phyloP scores from a whole-genome alignment of 768 basidiomycete genomes.

The Psilocybe sp. region DNA sequence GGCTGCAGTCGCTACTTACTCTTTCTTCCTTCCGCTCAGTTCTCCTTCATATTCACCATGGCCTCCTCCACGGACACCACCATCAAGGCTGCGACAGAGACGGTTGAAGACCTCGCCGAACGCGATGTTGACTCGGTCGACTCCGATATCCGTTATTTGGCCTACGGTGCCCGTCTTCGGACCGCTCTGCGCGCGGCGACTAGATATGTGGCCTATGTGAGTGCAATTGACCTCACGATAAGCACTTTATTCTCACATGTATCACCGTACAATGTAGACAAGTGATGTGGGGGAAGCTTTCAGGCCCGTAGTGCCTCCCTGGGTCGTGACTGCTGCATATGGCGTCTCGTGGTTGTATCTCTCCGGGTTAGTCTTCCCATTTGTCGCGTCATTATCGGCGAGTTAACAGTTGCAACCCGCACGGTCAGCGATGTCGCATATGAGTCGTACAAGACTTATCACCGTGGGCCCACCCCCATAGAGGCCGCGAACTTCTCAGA shows the following conservation, averaged over 20 bases:
- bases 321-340: slow-evolving; percentile 73
- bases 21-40: too few species aligned
- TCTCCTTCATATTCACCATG: slow-evolving; percentile 21
- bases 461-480: slow-evolving; percentile 60
- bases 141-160: slow-evolving; percentile 67
- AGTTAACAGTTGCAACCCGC: not conserved
- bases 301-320: slow-evolving; percentile 72
- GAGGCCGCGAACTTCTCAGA: slow-evolving; percentile 73
- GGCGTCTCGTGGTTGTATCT: slow-evolving; percentile 83
- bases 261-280: slow-evolving; percentile 41
- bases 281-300: slow-evolving; percentile 85
- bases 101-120: slow-evolving; percentile 59
- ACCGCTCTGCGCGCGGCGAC: slow-evolving; percentile 69
- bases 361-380: slow-evolving; percentile 35
- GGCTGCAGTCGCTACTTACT: slow-evolving; percentile 2
- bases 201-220: slow-evolving; percentile 78
- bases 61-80: slow-evolving; percentile 28
- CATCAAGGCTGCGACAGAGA: slow-evolving; percentile 40
- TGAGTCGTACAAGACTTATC: slow-evolving; percentile 77
- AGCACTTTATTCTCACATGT: slow-evolving; percentile 15
- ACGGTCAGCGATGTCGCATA: slow-evolving; percentile 64
- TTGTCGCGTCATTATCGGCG: not conserved
- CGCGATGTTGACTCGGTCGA: slow-evolving; percentile 64
- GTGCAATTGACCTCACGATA: slow-evolving; percentile 16
- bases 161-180: slow-evolving; percentile 74